phyloP scores from a whole-genome alignment of 1,139 yeast species.

The Magnusiomyces suaveolens region DNA sequence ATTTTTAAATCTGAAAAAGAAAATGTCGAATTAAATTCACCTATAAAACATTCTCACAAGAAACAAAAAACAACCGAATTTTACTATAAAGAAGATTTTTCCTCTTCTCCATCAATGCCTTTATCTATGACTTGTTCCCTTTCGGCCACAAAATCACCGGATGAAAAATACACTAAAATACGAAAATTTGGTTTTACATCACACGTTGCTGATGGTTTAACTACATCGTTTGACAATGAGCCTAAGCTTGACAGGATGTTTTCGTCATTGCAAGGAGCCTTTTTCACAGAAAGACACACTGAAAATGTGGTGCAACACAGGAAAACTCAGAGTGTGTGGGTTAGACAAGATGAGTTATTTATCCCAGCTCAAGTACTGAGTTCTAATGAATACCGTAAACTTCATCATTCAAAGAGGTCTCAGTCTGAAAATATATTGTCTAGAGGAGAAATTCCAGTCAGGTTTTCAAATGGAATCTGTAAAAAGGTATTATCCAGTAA shows the following conservation, averaged over 20 bases:
- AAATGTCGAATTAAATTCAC: no score
- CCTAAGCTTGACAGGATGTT: neutral
- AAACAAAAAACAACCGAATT: no score
- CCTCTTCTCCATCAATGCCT: neutral
- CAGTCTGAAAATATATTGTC: neutral
- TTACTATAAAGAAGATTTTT: no score
- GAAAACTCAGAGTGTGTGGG: slow-evolving; percentile 1
- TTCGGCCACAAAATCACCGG: neutral
- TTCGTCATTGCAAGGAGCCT: neutral
- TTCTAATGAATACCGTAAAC: neutral
- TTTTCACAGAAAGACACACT: no score
- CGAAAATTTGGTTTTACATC: neutral
- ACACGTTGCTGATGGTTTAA: neutral
- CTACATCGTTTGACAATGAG: neutral
- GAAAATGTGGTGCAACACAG: neutral
- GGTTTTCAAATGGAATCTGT: neutral
- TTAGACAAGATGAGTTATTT: neutral
- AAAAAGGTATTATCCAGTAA: neutral
- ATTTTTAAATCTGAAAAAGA: no score
- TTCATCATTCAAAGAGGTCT: no score
- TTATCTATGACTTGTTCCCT: neutral
- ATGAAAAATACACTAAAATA: neutral
- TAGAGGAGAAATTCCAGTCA: neutral
- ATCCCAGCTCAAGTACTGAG: neutral
- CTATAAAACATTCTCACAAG: no score